Base-by-base conservation (phyloP, 2,329 filamentous ascomycete genomes). In the Fusarium subtropicale region DNA sequence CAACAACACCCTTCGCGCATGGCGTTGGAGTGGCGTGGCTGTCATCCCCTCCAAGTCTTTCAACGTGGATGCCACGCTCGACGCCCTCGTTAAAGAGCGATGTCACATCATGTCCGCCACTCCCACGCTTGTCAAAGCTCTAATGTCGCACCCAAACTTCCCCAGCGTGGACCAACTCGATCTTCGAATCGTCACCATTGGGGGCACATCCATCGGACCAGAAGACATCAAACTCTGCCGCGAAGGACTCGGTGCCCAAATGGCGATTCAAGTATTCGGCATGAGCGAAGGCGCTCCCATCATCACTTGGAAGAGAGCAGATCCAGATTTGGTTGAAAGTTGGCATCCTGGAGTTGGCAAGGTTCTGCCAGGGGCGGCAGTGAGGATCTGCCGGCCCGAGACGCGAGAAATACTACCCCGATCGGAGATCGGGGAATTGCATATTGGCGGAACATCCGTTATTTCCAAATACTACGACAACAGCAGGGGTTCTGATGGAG, bases 231-330 rank as follows among this genome's bases (percentile, higher is more conserved):
- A 61, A 3, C 72, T 78, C 1, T 81, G 79, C 34, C 71, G 71
- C 8, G 41, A 76, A 13, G 74, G 68, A 2, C 68, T 82, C 1
- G 79, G 79, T 0, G 75, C 78, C 5, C 60, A 68, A 31, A 67
- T 74, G 39, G 76, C 76, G 2, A 76, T 79, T n/a, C 78, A 81
- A 45, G 78, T 75, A 13, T 84, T 82, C 66, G 82, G 82, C 2
- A 82, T 85, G 82, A 83, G 80, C 24, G 82, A 84, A 64, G 80
- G 79, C 3, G 80, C 79, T 15, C 81, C 80, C 3, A 71, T 81
- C 5, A 72, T 82, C 31, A 82, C 80, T n/a, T 83, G 80, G 80
- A 70, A 65, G 38, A 75, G 73, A 56, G 70, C 54, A 39, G 79
- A 77, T 64, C 71, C 60, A 53, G 75, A 71, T 50, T 74, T 76